Evolutionary conservation across 306 rosid genomes (phyloP).

Genomic region (Cicer judaicum): DNA sequence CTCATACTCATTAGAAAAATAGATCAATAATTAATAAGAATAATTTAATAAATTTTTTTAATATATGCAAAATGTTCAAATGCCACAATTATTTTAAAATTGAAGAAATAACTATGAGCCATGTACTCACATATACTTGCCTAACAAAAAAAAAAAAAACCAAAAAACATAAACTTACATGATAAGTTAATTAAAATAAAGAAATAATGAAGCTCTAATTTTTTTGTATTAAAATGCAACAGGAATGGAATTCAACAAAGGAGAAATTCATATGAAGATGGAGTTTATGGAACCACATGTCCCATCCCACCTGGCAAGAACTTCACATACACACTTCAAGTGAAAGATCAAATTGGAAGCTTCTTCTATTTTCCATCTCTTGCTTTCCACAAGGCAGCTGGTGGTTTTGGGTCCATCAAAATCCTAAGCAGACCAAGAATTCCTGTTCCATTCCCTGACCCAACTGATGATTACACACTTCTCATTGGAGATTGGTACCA

Average conservation of each 20-base stretch:
- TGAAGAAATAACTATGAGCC: no score
- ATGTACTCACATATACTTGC: no score
- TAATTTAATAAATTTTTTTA: no score
- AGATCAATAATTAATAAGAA: no score
- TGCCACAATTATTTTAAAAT: no score
- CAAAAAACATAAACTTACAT: background rate
- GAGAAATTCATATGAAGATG: slow-evolving; percentile 84
- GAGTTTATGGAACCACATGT: slow-evolving; percentile 87
- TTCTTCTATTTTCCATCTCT: slow-evolving; percentile 92
- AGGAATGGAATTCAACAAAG: slow-evolving; percentile 94
- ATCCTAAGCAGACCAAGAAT: slow-evolving; percentile 85
- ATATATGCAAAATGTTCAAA: no score
- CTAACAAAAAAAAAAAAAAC: no score
- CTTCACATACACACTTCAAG: slow-evolving; percentile 84
- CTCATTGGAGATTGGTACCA: slow-evolving; percentile 96
- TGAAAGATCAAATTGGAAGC: slow-evolving; percentile 91
- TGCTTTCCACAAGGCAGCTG: slow-evolving; percentile 86
- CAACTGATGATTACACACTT: slow-evolving; percentile 68
- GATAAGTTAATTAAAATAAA: background rate
- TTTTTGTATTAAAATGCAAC: background rate
- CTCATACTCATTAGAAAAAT: no score
- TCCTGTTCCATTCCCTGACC: slow-evolving; percentile 93
- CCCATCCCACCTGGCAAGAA: slow-evolving; percentile 92
- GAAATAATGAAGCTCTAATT: background rate
- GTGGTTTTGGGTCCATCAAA: slow-evolving; percentile 80